Conservation (phyloP, 768 basidiomycete species). For the Favolaschia claudopus region DNA sequence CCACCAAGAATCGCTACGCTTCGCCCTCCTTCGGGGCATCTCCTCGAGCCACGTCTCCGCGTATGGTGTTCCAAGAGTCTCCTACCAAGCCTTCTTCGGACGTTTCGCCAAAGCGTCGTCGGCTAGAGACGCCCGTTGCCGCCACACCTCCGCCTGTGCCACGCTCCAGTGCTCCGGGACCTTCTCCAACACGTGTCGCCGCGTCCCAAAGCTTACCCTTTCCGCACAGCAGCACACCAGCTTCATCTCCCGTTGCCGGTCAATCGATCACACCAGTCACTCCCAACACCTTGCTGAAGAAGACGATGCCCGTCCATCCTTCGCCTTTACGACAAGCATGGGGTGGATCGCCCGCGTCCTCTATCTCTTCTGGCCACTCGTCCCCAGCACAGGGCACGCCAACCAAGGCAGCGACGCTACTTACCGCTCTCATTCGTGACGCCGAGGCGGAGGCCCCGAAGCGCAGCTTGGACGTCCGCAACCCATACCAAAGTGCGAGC, state of each 20-base stretch:
- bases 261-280: conserved; percentile 36
- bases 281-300: conserved; percentile 20
- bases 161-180: conserved; percentile 43
- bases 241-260: conserved; percentile 35
- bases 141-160: conserved; percentile 30
- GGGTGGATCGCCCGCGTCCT: conserved; percentile 55
- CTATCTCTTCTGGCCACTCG: conserved; percentile 41
- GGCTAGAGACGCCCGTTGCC: conserved; percentile 29
- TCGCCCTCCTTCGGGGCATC: conserved; percentile 74
- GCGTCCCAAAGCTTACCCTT: conserved; percentile 42
- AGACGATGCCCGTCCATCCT: conserved; percentile 67
- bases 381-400: conserved; percentile 48
- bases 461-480: conserved; percentile 67
- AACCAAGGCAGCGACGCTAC: conserved; percentile 72
- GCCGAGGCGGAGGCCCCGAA: conserved; percentile 61
- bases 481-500: conserved; percentile 80
- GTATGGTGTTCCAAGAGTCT: conserved; percentile 46
- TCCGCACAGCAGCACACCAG: conserved; percentile 39
- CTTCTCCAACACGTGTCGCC: conserved; percentile 39
- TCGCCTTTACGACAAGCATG: conserved; percentile 82
- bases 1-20: conserved; percentile 69
- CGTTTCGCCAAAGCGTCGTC: conserved; percentile 30
- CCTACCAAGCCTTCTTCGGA: conserved; percentile 17
- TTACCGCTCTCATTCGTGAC: conserved; percentile 76
- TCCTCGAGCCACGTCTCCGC: conserved; percentile 51